Conservation (phyloP, 2,329 filamentous ascomycete species). For the Aspergillus glaucus region DNA sequence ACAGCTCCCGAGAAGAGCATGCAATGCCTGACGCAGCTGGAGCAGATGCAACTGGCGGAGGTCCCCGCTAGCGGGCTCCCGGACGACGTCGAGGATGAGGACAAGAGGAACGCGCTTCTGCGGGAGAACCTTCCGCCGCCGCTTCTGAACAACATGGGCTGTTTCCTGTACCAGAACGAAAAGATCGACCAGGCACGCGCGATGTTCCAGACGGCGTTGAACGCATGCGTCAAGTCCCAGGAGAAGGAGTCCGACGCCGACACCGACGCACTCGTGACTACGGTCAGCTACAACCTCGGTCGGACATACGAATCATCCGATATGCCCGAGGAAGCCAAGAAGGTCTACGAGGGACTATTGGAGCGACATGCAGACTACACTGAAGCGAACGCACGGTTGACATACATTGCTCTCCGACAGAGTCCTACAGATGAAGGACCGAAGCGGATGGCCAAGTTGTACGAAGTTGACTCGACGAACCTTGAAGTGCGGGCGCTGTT, state of each 20-base stretch:
- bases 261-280: conserved; percentile 85
- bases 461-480: conserved; percentile 75
- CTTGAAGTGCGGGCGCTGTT: conserved; percentile 89
- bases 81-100: conserved; percentile 54
- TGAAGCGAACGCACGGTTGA: conserved; percentile 79
- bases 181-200: conserved; percentile 73
- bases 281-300: conserved; percentile 93
- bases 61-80: conserved; percentile 65
- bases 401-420: conserved; percentile 79
- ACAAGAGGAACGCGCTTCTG: conserved; percentile 51
- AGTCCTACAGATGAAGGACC: conserved; percentile 80
- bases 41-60: conserved; percentile 78
- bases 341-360: conserved; percentile 80
- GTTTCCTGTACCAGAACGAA: conserved; percentile 85
- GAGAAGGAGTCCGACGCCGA: conserved; percentile 68
- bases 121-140: conserved; percentile 80
- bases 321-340: conserved; percentile 72
- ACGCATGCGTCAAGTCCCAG: conserved; percentile 68
- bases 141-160: conserved; percentile 93
- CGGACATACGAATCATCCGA: conserved; percentile 85
- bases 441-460: conserved; percentile 76
- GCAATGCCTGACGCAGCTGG: conserved; percentile 84
- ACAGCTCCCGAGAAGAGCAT: conserved; percentile 85
- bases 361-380: conserved; percentile 85
- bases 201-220: conserved; percentile 86